Percentiles rank a stretch among this genome's conserved stretches.
These are phyloP conservation scores for Stemphylium lycopersici DNA, from an alignment of 2,329 filamentous ascomycete species.

Conservation along the genomic window DNA sequence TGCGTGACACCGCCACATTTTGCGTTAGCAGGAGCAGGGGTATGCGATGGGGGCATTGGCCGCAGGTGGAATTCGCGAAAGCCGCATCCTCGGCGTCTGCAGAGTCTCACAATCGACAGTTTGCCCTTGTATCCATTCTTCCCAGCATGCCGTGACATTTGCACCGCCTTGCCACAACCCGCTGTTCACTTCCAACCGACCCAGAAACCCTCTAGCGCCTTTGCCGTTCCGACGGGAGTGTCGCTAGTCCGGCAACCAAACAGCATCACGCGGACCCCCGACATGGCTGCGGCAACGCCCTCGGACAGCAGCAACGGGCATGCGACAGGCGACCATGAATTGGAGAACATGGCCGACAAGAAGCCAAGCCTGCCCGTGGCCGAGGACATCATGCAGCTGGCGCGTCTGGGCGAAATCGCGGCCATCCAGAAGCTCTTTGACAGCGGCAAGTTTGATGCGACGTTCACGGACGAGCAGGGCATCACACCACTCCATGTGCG, in stretches of 20 bases:
- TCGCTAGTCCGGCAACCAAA: slow-evolving; percentile 4
- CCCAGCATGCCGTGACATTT: slow-evolving; percentile 22
- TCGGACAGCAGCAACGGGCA: slow-evolving; percentile 33
- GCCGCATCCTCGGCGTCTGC: slow-evolving; percentile 22
- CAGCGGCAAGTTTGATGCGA: slow-evolving; percentile 78
- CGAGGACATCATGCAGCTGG: slow-evolving; percentile 94
- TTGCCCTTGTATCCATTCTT: not conserved
- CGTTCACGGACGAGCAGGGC: slow-evolving; percentile 85
- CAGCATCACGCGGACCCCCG: slow-evolving; percentile 26
- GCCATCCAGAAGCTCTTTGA: slow-evolving; percentile 92
- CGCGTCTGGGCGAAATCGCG: slow-evolving; percentile 82
- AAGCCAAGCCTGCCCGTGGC: slow-evolving; percentile 58
- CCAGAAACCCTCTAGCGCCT: not conserved
- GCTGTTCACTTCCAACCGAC: not conserved
- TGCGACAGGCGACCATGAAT: slow-evolving; percentile 40
- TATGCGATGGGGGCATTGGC: slow-evolving; percentile 20
- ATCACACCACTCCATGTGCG: slow-evolving; percentile 93
- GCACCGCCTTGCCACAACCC: not conserved
- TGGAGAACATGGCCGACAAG: slow-evolving; percentile 45
- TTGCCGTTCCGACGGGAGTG: slow-evolving; percentile 3
- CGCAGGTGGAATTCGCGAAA: too few species aligned
- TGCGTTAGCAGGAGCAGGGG: slow-evolving; percentile 23
- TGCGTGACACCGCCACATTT: slow-evolving; percentile 21
- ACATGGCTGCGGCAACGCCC: slow-evolving; percentile 33
- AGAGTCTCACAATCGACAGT: slow-evolving; percentile 8